Base-by-base conservation (phyloP, 2,329 filamentous ascomycete genomes). In the Phialocephala sp. region DNA sequence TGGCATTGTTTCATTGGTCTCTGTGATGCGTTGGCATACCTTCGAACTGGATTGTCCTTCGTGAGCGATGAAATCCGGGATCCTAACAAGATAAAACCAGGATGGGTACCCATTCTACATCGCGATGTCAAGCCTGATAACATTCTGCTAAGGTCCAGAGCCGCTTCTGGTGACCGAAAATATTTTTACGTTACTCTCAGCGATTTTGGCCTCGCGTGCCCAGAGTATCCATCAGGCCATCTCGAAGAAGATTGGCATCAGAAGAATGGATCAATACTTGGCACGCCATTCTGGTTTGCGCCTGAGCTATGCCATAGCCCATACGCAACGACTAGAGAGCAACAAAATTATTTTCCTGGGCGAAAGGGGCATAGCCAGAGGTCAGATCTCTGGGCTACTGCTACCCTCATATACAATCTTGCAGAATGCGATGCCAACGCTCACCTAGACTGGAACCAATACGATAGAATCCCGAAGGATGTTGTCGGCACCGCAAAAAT, bases 71-170 rank as follows among this genome's bases (percentile, higher is more conserved):
- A 37, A 18, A 50, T 69, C 32, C 32, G 39, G 11, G 41, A 14
- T 15, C 54, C 67, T 5, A 61, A 66, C 20, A 36, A 50, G 11
- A 24, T 55, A 18, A 56, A 54, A 22, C 45, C 58, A 1, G 37
- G 56, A 18, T 75, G 73, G 73, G 56, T 66, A n/a, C 69, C 73
- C 4, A 63, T 75, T 5, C 20, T 75, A 8, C 73, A 75, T 59
- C 67, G 73, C 9, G 73, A 75, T 55, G 69, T 75, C 55, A 75
- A 75, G 56, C 72, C 73, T 15, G 73, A 75, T 54, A 75, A 75
- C 54, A 63, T 75, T 11, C 64, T 75, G 14, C 62, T 75, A 4
- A 59, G 68, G 12, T 75, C 73, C 1, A 67, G 73, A 54, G n/a
- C 55, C 9, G 71, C 66, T 3, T n/a, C 68, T 8, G 68, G 60